Evolutionary conservation across 2,329 filamentous ascomycete genomes (phyloP), one percentile per base, ranked within the genome.

Genomic region (Colletotrichum sidae): DNA sequence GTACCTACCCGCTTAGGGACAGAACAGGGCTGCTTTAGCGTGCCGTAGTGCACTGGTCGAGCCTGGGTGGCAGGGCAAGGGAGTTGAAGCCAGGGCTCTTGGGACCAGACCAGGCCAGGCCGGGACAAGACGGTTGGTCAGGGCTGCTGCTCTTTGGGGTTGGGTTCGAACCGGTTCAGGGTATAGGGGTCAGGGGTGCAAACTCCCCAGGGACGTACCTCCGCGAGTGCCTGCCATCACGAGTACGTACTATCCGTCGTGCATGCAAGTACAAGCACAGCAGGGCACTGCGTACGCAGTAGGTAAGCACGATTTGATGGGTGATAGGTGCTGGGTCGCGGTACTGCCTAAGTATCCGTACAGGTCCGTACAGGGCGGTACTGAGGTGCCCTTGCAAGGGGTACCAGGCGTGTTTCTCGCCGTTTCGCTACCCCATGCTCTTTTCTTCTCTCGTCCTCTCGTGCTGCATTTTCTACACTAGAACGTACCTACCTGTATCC

Each of bases 21-120:
- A 25, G 45, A 51, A 58, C 13, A 44, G 46, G n/a, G 46, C 55
- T 58, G 55, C 46, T 51, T 33, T 38, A 58, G 25, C 25, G 25
- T 25, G 25, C 25, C 25, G 25, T 25, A 25, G 25, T 1, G 25
- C 25, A 25, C 25, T 25, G 25, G 25, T 25, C 25, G 25, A 25
- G 25, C 25, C 37, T 51, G 45, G 55, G 61, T 65, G 62, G 58
- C 62, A 56, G 62, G 62, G 58, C 52, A 65, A 65, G 62, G 62
- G 62, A 65, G 58, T 13, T 15, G 47, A 52, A 62, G 62, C 62
- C 52, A 52, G 62, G 52, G 47, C 62, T 52, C 62, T 52, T 62
- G 51, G 62, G 35, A 38, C 60, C 34, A 58, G 37, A 42, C 59
- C 59, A 61, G 17, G 33, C 59, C 44, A 57, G 15, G 34, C 51